phyloP scores from a whole-genome alignment of 352 stramenopile genomes.

The Phytophthora palmivora region DNA sequence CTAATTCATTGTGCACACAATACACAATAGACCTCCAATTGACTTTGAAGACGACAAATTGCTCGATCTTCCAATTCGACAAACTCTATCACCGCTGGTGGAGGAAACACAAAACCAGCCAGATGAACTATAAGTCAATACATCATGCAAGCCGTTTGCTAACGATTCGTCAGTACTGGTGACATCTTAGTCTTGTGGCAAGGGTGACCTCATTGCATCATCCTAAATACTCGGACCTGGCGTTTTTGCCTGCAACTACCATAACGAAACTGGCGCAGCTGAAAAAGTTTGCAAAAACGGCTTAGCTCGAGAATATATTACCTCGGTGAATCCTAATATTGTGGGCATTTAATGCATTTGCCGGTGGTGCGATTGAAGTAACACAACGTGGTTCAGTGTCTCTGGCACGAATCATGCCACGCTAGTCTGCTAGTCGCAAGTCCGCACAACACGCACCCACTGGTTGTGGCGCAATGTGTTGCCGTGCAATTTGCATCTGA shows the following conservation, averaged over 20 bases:
- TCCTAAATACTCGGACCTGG: not conserved
- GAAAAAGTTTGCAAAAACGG: not conserved
- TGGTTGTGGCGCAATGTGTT: conserved; percentile 2
- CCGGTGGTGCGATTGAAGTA: conserved; percentile 4
- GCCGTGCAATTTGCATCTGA: not conserved
- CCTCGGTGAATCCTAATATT: not conserved
- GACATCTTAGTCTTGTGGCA: conserved; percentile 20
- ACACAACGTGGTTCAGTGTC: conserved; percentile 3
- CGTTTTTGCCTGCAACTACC: not conserved
- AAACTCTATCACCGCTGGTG: not conserved
- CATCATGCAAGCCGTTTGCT: not conserved
- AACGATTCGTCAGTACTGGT: not conserved
- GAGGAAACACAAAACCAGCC: not conserved
- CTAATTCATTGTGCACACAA: not conserved
- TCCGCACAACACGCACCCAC: conserved; percentile 19
- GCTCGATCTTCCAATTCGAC: conserved; percentile 35
- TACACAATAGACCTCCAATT: conserved; percentile 52
- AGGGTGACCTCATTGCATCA: conserved; percentile 16
- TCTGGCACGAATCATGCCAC: conserved; percentile 12
- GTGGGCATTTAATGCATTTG: not conserved
- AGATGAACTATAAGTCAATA: conserved; percentile 7
- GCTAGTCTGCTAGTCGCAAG: not conserved
- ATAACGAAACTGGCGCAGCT: conserved; percentile 4
- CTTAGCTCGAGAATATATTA: not conserved
- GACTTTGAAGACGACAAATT: conserved; percentile 58